Base-by-base conservation (phyloP, 495 filamentous ascomycete genomes). In the Poronia punctata region DNA sequence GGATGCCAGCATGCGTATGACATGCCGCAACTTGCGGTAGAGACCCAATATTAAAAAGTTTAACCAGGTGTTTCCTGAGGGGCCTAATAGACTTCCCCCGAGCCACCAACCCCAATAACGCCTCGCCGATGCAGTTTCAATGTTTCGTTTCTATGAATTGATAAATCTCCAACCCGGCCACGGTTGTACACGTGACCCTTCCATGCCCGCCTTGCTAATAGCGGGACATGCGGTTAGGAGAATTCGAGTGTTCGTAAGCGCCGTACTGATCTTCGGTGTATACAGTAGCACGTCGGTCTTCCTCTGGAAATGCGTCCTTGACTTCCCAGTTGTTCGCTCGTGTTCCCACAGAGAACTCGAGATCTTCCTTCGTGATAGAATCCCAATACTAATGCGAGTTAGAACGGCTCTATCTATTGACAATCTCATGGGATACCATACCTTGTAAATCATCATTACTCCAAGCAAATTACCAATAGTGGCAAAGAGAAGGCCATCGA, bases 361-460 rank as follows among this genome's bases (percentile, higher is more conserved):
- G 78, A 59, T 99, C 92, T 68, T 97, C 92, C 55, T 84, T 88
- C 33, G 92, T 99, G 66, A 99, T 97, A 18, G 90, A 96, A 60
- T 99, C 92, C 92, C 92, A 99, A 71, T 93, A 97, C 88, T 90
- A 43, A 15, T 40, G 24, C 39, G 34, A 31, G 32, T 36, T 9
- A 27, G 2, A 38, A 35, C 24, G 36, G 40, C 9, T 14, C 6
- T 7, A 9, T 17, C 16, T 1, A 27, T 11, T 36, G 33, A 1
- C 37, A 38, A 52, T 42, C 34, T 5, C 10, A 21, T 22, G n/a
- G 3, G 3, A 42, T 38, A 39, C 59, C 69, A 39, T 70, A 88
- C 87, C 82, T 99, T 99, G 74, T 99, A 99, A 8, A 97, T 82
- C 92, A 99, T 99, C 92, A 99, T 99, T 36, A 97, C 90, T 2